Evolutionary conservation across 148 eudicot species (phyloP).

Genomic region (Vaccinium darrowii): DNA sequence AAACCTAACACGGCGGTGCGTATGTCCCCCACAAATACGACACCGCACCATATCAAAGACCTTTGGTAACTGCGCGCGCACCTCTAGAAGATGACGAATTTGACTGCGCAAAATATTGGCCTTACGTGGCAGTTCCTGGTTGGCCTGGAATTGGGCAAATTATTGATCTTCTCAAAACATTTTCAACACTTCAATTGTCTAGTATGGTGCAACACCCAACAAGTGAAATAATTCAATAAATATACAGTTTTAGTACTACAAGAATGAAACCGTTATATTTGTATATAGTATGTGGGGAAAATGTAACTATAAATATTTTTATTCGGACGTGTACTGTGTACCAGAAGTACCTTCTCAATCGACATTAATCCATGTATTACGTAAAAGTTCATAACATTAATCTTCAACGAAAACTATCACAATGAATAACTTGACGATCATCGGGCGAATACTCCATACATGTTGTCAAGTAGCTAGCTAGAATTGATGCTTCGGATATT

Average conservation of each 20-base stretch:
- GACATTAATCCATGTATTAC: no score
- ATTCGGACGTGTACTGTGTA: no score
- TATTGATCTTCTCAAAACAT: background rate
- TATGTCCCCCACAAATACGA: slow-evolving; percentile 32
- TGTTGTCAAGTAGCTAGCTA: background rate
- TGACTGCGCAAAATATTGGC: background rate
- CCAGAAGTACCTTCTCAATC: no score
- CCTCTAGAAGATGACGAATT: background rate
- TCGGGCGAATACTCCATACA: background rate
- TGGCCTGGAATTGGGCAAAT: background rate
- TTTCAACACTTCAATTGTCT: background rate
- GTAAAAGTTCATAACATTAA: no score
- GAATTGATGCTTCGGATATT: background rate
- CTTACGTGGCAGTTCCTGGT: slow-evolving; percentile 7
- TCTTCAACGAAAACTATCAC: no score
- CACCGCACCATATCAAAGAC: slow-evolving; percentile 18
- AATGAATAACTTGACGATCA: background rate
- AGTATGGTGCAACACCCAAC: background rate
- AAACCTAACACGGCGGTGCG: slow-evolving; percentile 6
- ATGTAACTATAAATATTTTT: no score
- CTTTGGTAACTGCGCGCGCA: background rate
- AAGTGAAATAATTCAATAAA: background rate
- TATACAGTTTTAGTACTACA: no score
- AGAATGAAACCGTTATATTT: no score
- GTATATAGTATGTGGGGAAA: no score